Conservation (phyloP, 345 rosid genomes). For the Xanthoceras sorbifolium region DNA sequence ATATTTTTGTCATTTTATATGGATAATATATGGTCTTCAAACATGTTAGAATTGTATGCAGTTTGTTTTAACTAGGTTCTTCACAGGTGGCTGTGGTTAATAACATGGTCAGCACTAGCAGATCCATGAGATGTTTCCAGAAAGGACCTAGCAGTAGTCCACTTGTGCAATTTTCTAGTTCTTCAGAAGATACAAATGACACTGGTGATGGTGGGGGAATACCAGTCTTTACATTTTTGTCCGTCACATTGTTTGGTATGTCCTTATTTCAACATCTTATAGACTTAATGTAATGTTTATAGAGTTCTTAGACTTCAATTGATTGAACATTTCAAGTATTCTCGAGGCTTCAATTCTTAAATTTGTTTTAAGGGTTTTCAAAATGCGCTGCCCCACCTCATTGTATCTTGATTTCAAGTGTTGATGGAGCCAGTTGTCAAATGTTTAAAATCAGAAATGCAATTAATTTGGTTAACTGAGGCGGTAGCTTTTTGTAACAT, state of each 20-base stretch:
- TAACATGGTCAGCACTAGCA: constrained; percentile 58
- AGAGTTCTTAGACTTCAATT: neutral
- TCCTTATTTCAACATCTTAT: constrained; percentile 3
- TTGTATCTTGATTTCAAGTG: neutral
- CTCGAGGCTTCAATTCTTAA: neutral
- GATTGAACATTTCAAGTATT: neutral
- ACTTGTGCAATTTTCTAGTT: constrained; percentile 61
- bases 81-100: constrained; percentile 57
- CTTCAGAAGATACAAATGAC: constrained; percentile 51
- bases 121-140: constrained; percentile 66
- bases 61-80: constrained; percentile 8
- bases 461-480: neutral
- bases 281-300: neutral
- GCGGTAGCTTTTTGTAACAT: neutral
- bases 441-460: neutral
- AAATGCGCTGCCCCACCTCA: neutral
- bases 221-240: constrained; percentile 64
- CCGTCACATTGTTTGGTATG: constrained; percentile 65
- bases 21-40: neutral
- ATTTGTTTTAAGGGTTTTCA: neutral
- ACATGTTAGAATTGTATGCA: neutral
- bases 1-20: neutral
- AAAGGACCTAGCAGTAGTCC: constrained; percentile 51
- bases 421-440: neutral
- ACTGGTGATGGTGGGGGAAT: constrained; percentile 76